Conservation (phyloP, 164 flowering plant species). For the Magnolia changhungtana region DNA sequence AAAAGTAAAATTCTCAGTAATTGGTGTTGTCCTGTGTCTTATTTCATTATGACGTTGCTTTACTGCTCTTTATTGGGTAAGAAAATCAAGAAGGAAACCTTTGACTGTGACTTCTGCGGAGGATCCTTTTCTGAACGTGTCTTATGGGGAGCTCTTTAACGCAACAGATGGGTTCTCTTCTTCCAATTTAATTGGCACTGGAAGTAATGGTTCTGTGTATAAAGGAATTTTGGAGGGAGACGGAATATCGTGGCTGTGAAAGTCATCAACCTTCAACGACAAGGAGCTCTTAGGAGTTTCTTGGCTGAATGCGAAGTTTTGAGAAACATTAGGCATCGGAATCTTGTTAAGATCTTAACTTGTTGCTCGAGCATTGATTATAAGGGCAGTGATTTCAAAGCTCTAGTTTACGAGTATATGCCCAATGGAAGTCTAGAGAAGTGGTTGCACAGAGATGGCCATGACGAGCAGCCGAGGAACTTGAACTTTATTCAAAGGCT, state of each 20-base stretch:
- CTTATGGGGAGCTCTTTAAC: background rate
- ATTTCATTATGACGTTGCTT: no score
- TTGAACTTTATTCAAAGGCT: no score
- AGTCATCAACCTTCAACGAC: background rate
- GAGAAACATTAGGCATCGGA: background rate
- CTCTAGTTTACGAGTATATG: background rate
- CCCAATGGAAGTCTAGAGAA: background rate
- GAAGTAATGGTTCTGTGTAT: background rate
- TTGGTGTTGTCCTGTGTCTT: no score
- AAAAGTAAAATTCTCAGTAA: no score
- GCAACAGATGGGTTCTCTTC: background rate
- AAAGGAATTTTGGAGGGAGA: background rate
- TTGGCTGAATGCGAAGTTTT: background rate
- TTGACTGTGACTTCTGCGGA: no score
- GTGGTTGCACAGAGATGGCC: background rate
- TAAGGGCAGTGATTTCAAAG: background rate
- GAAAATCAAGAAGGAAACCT: no score
- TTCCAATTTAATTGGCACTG: background rate
- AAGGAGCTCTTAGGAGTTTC: background rate
- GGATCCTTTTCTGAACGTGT: no score
- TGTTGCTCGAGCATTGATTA: background rate
- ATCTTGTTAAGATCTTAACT: background rate
- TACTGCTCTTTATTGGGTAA: no score
- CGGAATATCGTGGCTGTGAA: background rate
- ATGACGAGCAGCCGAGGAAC: no score